These are phyloP conservation scores for Epichloe aotearoae DNA, from an alignment of 2,329 filamentous ascomycete genomes.

Conservation along the genomic window DNA sequence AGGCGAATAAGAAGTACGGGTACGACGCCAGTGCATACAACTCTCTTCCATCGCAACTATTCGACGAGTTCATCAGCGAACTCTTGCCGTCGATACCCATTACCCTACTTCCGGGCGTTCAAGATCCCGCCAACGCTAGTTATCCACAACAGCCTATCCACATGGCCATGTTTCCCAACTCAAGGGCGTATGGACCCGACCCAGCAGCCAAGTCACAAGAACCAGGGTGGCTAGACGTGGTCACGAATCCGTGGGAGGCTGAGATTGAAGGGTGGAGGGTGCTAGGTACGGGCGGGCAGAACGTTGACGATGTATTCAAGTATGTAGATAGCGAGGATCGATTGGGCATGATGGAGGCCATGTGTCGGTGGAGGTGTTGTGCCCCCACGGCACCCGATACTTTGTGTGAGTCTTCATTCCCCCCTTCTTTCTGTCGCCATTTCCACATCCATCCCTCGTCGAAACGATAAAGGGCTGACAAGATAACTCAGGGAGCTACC, in stretches of 20 bases:
- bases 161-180: conserved; percentile 72
- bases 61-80: conserved; percentile 71
- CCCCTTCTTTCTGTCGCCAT: background rate
- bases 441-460: background rate
- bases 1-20: conserved; percentile 67
- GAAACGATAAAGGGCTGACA: background rate
- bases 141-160: conserved; percentile 91
- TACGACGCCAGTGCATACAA: conserved; percentile 89
- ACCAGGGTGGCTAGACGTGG: conserved; percentile 68
- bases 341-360: conserved; percentile 83
- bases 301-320: conserved; percentile 84
- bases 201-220: conserved; percentile 24
- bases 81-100: conserved; percentile 78
- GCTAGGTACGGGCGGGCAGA: conserved; percentile 80
- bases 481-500: conserved; percentile 62
- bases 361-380: conserved; percentile 81
- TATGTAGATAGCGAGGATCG: conserved; percentile 71
- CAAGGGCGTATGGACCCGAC: conserved; percentile 51
- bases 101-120: conserved; percentile 71
- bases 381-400: conserved; percentile 92
- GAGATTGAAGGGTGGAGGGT: conserved; percentile 84
- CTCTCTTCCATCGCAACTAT: conserved; percentile 63
- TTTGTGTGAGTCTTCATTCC: conserved; percentile 50
- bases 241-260: conserved; percentile 88
- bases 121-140: conserved; percentile 79